Evolutionary conservation across 2,329 filamentous ascomycete genomes (phyloP), one percentile per base, ranked within the genome.

Genomic region (Epichloe glyceriae): DNA sequence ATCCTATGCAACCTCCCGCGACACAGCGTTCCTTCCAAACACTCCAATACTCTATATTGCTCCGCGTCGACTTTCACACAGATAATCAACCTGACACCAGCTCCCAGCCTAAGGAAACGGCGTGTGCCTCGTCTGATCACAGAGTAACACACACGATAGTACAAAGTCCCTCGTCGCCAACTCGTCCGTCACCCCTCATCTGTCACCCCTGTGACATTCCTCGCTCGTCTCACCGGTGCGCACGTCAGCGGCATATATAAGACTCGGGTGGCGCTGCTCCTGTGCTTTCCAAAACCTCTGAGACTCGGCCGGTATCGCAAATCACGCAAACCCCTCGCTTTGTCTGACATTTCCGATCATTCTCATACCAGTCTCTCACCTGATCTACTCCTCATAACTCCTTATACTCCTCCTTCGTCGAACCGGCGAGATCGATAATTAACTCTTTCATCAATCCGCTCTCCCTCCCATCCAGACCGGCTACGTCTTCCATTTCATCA

Each of bases 231-330:
- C 48, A 50, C 46, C 20, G 15, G 17, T 39, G 12, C 22, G 37
- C 34, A 22, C 38, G 46, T 40, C 37, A 5, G 30, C 12, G 49
- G 19, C 22, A n/a, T 52, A 57, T 54, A 56, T 51, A 55, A 54
- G 50, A 52, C 35, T 37, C 47, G 34, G 43, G 42, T 46, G 40
- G 46, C 46, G 12, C 41, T 30, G 22, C n/a, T 44, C 35, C 41
- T 48, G 22, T 22, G 43, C 49, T 50, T 44, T 47, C 17, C 50
- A 50, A 50, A 48, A 17, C 47, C 46, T 45, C 40, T 49, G 50
- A 52, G 48, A 55, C 51, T 50, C 41, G 38, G 26, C 22, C 42
- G 47, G 43, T 40, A 44, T 53, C 52, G 45, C 45, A 46, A 38
- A 33, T 19, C 34, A 46, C 26, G 34, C 45, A 41, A 17, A 47